These are phyloP conservation scores for Nicotiana otophora DNA, from an alignment of 257 asterid genomes.

Conservation along the genomic window DNA sequence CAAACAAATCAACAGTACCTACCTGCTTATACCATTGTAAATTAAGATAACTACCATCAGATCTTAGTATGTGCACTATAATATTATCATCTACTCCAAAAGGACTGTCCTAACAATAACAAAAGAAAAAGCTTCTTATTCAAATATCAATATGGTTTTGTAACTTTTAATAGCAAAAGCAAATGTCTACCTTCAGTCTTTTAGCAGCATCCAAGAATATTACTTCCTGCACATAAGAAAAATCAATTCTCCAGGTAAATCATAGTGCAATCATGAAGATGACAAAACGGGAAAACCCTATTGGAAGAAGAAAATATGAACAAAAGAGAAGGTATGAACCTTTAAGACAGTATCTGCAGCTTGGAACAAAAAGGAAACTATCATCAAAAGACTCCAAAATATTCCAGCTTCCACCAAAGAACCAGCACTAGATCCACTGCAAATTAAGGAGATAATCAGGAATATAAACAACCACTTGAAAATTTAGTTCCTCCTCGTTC, in stretches of 20 bases:
- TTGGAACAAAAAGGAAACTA: constrained; percentile 83
- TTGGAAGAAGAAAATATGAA: neutral
- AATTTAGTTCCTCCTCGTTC: constrained; percentile 1
- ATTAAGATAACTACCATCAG: neutral
- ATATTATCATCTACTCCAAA: neutral
- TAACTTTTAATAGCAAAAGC: neutral
- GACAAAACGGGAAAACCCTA: constrained; percentile 8
- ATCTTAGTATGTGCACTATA: neutral
- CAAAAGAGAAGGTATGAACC: constrained; percentile 41
- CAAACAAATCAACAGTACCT: constrained; percentile 75
- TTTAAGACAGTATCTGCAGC: constrained; percentile 94
- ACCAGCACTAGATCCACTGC: constrained; percentile 95
- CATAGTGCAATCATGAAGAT: constrained; percentile 16
- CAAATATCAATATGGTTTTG: neutral
- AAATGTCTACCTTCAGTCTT: constrained; percentile 64
- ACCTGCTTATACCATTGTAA: constrained; percentile 41
- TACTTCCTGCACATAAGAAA: constrained; percentile 56
- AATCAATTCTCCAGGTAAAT: constrained; percentile 26
- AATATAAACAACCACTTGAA: neutral
- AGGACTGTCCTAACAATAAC: neutral
- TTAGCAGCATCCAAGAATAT: constrained; percentile 78
- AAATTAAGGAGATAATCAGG: constrained; percentile 16
- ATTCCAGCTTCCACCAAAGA: constrained; percentile 81
- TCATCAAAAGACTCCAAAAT: constrained; percentile 94
- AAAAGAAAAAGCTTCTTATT: neutral